phyloP scores from a whole-genome alignment of 345 rosid genomes.

The Pistacia integerrima region DNA sequence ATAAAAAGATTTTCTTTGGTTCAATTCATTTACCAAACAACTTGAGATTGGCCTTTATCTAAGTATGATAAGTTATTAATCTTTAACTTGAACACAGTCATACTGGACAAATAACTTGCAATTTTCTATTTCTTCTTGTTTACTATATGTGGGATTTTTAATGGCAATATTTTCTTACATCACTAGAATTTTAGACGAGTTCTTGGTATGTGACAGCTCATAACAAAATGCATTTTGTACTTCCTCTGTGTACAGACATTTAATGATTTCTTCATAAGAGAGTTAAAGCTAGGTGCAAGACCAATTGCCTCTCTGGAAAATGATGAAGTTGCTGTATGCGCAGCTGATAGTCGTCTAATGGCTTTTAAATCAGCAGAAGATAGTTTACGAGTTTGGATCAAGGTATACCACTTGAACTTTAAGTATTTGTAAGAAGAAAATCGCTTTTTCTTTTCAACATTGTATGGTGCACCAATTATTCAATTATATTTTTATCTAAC shows the following conservation, averaged over 20 bases:
- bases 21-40: not conserved
- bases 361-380: conserved; percentile 73
- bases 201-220: conserved; percentile 8
- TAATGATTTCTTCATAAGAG: conserved; percentile 89
- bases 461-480: too few relatives aligned
- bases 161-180: not conserved
- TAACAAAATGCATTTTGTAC: conserved; percentile 8
- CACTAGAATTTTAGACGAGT: not conserved
- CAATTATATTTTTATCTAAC: not conserved
- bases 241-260: conserved; percentile 59
- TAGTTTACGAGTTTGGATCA: conserved; percentile 81
- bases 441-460: too few relatives aligned
- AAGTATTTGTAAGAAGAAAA: not conserved
- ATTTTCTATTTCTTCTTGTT: not conserved
- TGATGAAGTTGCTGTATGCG: conserved; percentile 72
- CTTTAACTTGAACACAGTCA: not conserved
- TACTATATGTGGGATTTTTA: too few relatives aligned
- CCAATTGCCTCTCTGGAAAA: conserved; percentile 54
- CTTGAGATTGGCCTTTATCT: not conserved
- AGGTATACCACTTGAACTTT: conserved; percentile 44
- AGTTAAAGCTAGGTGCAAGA: conserved; percentile 82
- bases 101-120: not conserved
- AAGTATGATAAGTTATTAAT: not conserved
- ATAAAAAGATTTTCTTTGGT: not conserved
- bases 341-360: conserved; percentile 86